These are phyloP conservation scores for Mycosarcoma mackinlayi DNA, from an alignment of 1,284 basidiomycete species.

Conservation along the genomic window DNA sequence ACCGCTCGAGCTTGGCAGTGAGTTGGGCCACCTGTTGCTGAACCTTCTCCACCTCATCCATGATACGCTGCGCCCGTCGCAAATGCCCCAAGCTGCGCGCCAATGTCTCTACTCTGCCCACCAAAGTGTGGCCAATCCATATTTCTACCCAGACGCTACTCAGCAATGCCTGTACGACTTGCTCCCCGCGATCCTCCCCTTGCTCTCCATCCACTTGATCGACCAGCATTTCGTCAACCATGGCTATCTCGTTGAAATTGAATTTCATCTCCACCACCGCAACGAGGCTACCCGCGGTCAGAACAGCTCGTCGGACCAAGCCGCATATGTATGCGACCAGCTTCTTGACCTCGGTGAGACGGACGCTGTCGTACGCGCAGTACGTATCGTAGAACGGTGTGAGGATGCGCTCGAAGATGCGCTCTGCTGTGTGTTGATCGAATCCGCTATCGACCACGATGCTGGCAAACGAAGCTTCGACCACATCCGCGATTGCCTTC, in stretches of 20 bases:
- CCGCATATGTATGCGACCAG: conserved; percentile 9
- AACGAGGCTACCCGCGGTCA: not conserved
- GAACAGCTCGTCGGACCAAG: not conserved
- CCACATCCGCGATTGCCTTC: conserved; percentile 52
- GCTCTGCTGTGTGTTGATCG: not conserved
- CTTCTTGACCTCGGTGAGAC: conserved; percentile 10
- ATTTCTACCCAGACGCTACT: conserved; percentile 8
- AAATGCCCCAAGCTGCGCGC: conserved; percentile 7
- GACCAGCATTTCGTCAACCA: too few relatives aligned
- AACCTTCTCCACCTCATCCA: not conserved
- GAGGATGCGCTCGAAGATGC: conserved; percentile 33
- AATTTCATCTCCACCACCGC: not conserved
- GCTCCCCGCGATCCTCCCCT: conserved; percentile 1
- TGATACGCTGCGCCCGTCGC: not conserved
- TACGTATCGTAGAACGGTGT: conserved; percentile 28
- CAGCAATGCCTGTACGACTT: conserved; percentile 8
- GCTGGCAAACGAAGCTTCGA: conserved; percentile 45
- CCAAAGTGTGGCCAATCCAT: not conserved
- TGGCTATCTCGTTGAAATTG: not conserved
- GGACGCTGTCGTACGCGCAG: conserved; percentile 17
- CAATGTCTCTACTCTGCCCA: not conserved
- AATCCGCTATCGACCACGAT: conserved; percentile 55
- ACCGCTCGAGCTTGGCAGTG: not conserved
- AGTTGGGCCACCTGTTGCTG: not conserved
- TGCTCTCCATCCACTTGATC: not conserved